Percentiles rank a stretch among this genome's conserved stretches.
phyloP scores from a whole-genome alignment of 441 rosid species.

The Gossypium gossypioides region DNA sequence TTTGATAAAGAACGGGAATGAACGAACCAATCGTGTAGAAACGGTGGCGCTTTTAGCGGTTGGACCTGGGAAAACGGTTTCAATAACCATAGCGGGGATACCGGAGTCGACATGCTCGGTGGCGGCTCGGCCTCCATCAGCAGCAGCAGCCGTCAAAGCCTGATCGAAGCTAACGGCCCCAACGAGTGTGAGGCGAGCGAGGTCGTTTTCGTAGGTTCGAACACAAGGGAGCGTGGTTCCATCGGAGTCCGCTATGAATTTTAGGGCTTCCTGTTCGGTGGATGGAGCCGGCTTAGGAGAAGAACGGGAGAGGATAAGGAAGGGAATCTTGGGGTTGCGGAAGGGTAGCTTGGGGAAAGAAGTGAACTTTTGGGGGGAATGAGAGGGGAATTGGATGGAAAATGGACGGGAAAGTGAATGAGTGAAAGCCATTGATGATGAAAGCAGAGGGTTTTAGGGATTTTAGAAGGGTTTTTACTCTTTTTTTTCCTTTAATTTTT shows the following conservation, averaged over 20 bases:
- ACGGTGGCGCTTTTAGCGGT: slow-evolving; percentile 46
- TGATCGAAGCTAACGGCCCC: slow-evolving; percentile 66
- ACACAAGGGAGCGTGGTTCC: slow-evolving; percentile 60
- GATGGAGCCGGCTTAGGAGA: slow-evolving; percentile 27
- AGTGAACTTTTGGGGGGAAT: slow-evolving; percentile 18
- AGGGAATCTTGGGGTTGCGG: slow-evolving; percentile 6
- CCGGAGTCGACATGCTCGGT: slow-evolving; percentile 53
- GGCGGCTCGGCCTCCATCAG: slow-evolving; percentile 83
- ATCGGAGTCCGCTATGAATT: slow-evolving; percentile 48
- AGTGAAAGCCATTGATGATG: slow-evolving; percentile 33
- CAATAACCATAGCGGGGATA: slow-evolving; percentile 62
- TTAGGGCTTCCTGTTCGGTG: slow-evolving; percentile 50
- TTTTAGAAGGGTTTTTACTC: slow-evolving; percentile 1
- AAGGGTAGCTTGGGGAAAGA: slow-evolving; percentile 19
- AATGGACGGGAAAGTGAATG: slow-evolving; percentile 18
- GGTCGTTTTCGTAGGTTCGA: slow-evolving; percentile 65
- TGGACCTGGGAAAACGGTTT: slow-evolving; percentile 66
- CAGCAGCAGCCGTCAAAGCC: slow-evolving; percentile 83
- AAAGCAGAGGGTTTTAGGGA: slow-evolving; percentile 10
- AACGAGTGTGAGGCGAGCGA: slow-evolving; percentile 56
- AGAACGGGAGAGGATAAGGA: slow-evolving; percentile 23
- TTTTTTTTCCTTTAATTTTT: not conserved
- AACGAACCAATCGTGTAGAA: slow-evolving; percentile 68
- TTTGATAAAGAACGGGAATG: not conserved
- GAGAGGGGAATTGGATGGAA: slow-evolving; percentile 1